A percentile compares a stretch with the other conserved stretches of the same genome.
Evolutionary conservation across 352 stramenopile genomes (phyloP).

Genomic region (Phytophthora foliorum): DNA sequence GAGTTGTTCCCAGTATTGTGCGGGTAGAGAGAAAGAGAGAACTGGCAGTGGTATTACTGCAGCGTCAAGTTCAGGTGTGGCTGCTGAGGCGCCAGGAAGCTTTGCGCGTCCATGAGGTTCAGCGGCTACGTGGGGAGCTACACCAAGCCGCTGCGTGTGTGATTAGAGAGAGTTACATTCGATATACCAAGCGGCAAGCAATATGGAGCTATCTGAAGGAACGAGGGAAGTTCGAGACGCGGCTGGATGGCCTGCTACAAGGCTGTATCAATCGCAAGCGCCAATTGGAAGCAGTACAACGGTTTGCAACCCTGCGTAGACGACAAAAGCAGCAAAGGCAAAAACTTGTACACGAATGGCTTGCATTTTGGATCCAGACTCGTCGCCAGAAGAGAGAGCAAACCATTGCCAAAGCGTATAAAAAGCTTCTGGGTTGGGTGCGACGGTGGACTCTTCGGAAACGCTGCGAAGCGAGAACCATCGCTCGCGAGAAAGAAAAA

Average conservation of each 20-base stretch:
- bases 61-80: constrained; percentile 36
- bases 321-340: constrained; percentile 10
- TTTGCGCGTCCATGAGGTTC: constrained; percentile 12
- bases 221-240: constrained; percentile 18
- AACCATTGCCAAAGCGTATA: background rate
- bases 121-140: constrained; percentile 21
- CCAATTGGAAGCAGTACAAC: constrained; percentile 25
- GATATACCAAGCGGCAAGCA: constrained; percentile 20
- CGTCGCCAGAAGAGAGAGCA: constrained; percentile 11
- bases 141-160: constrained; percentile 17
- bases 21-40: constrained; percentile 5
- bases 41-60: constrained; percentile 28
- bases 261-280: constrained; percentile 18
- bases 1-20: background rate
- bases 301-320: constrained; percentile 13
- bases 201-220: constrained; percentile 32
- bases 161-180: constrained; percentile 26
- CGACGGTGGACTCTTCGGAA: constrained; percentile 20
- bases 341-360: constrained; percentile 14
- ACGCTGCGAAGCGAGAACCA: constrained; percentile 17
- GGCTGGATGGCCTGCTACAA: constrained; percentile 18
- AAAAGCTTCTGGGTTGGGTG: constrained; percentile 20
- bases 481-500: constrained; percentile 3
- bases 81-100: constrained; percentile 36
- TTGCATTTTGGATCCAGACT: background rate